Evolutionary conservation across 148 eudicot species (phyloP).

Genomic region (Diospyros kaki): DNA sequence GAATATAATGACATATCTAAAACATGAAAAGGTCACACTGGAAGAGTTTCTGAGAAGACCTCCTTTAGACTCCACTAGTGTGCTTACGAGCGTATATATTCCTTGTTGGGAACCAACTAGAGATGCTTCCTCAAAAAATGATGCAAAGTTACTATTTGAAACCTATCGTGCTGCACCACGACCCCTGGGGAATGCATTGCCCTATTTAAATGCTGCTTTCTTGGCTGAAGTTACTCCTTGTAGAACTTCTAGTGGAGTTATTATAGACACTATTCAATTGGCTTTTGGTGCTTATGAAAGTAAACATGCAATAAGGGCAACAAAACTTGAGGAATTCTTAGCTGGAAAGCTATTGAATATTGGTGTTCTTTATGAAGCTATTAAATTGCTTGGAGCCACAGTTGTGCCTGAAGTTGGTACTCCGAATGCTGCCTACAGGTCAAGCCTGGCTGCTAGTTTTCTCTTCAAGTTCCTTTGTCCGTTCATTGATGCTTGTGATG

Average conservation of each 20-base stretch:
- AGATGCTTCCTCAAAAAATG: conserved; percentile 14
- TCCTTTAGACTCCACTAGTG: conserved; percentile 46
- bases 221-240: conserved; percentile 44
- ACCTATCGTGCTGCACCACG: conserved; percentile 84
- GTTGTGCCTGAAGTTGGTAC: conserved; percentile 42
- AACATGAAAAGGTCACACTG: conserved; percentile 33
- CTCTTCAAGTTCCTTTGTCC: conserved; percentile 57
- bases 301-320: conserved; percentile 66
- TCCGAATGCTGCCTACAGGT: conserved; percentile 45
- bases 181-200: conserved; percentile 74
- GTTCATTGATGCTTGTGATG: conserved; percentile 1
- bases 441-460: conserved; percentile 67
- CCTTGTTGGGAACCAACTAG: conserved; percentile 32
- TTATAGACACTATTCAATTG: conserved; percentile 42
- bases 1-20: no score
- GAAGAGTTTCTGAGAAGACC: conserved; percentile 56
- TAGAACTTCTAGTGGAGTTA: conserved; percentile 22
- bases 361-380: conserved; percentile 44
- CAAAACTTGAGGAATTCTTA: conserved; percentile 50
- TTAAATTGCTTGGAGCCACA: conserved; percentile 19
- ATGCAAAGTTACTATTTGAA: conserved; percentile 47
- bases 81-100: conserved; percentile 47
- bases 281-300: conserved; percentile 76
- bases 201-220: conserved; percentile 80
- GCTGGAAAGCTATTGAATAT: conserved; percentile 36